Evolutionary conservation across 2,329 filamentous ascomycete genomes (phyloP), one percentile per base, ranked within the genome.

Genomic region (Microsporum audouinii): DNA sequence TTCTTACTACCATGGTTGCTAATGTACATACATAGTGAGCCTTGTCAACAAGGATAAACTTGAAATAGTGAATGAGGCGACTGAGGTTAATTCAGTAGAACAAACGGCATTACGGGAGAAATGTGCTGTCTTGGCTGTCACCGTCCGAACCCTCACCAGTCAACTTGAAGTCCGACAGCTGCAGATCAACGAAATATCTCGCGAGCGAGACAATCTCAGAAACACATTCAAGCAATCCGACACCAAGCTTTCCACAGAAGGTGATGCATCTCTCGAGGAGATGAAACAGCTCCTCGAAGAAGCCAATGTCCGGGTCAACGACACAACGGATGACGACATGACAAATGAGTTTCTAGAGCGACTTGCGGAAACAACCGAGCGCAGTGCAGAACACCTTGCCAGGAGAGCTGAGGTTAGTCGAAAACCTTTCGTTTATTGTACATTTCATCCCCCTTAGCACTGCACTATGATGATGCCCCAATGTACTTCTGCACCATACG

Each of bases 311-410:
- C 69, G 71, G 51, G 70, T 72, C 23, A 71, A 68, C 27, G 70
- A 66, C 10, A 72, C 67, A 7, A 66, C 69, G 1, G 71, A 73
- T 43, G 65, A 67, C 34, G 63, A 70, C 8, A 73, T 73, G 10
- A 71, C 69, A 45, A 68, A 71, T 41, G 73, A 76, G 58, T 70
- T 77, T 47, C 67, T 74, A 23, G 75, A 73, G 60, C 73, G 75
- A 64, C 78, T 77, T 43, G 77, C 76, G n/a, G 79, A 79, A 33
- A 77, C 82, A 45, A 78, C 81, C 63, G 83, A 83, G 72, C 84
- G 83, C 66, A 83, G 77, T 57, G 68, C 73, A 29, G 74, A 76
- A 62, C 71, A 72, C 38, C 68, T 77, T 34, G 73, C 74, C 34
- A 71, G 75, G 63, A 73, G 75, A 62, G 73, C 73, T 63, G 74